A percentile compares a stretch with the other conserved stretches of the same genome.
phyloP scores from a whole-genome alignment of 2,329 filamentous ascomycete genomes.

The Seiridium cupressi region DNA sequence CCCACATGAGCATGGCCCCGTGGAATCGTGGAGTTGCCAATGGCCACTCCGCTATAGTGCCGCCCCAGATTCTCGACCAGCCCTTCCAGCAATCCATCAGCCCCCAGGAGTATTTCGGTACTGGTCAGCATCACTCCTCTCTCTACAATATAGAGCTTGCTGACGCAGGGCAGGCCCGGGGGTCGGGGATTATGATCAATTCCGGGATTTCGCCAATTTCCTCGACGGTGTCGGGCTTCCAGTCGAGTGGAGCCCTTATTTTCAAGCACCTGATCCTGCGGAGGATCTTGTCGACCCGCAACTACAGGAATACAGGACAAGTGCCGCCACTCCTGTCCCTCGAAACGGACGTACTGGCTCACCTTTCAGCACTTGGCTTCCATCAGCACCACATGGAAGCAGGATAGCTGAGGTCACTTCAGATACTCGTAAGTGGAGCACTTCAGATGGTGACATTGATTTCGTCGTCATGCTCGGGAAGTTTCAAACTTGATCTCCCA shows the following conservation, averaged over 20 bases:
- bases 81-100: constrained; percentile 8
- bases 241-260: background rate
- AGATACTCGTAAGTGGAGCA: constrained; percentile 18
- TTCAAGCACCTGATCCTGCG: constrained; percentile 14
- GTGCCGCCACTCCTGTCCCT: constrained; percentile 11
- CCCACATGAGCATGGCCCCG: constrained; percentile 16
- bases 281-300: constrained; percentile 20
- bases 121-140: constrained; percentile 13
- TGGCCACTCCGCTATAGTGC: constrained; percentile 12
- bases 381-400: constrained; percentile 30
- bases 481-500: too few species aligned
- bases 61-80: background rate
- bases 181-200: constrained; percentile 28
- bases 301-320: constrained; percentile 13
- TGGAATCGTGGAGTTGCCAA: background rate
- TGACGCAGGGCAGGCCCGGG: background rate
- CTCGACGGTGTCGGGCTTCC: background rate
- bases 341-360: constrained; percentile 25
- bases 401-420: constrained; percentile 19
- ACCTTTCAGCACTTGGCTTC: constrained; percentile 35
- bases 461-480: background rate
- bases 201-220: constrained; percentile 36
- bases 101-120: constrained; percentile 15
- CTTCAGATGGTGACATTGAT: background rate
- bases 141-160: too few species aligned